Conservation (phyloP, 768 basidiomycete species). For the Cytidiella melzeri region DNA sequence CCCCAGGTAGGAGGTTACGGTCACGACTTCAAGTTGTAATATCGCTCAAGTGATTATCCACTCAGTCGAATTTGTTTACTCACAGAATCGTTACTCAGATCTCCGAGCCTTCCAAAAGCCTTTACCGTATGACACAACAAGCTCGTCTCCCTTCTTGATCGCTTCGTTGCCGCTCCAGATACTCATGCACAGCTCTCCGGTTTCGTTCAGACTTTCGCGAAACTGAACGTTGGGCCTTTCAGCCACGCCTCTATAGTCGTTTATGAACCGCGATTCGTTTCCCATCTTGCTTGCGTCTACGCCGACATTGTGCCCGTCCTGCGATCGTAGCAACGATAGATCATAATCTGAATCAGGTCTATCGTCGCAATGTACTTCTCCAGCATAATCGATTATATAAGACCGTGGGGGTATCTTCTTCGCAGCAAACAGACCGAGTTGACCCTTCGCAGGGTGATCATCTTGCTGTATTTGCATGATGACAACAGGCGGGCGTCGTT, state of each 20-base stretch:
- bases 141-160: conserved; percentile 77
- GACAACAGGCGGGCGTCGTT: conserved; percentile 30
- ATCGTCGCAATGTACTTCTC: conserved; percentile 77
- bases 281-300: conserved; percentile 72
- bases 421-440: conserved; percentile 74
- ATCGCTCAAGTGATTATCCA: too few species aligned
- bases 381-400: conserved; percentile 75
- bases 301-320: conserved; percentile 58
- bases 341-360: conserved; percentile 81
- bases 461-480: conserved; percentile 52
- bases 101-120: conserved; percentile 14
- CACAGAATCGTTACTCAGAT: too few species aligned
- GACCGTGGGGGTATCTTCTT: conserved; percentile 61
- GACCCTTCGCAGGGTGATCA: conserved; percentile 64
- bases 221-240: conserved; percentile 68
- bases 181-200: conserved; percentile 70
- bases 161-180: conserved; percentile 57
- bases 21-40: too few species aligned
- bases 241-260: conserved; percentile 82
- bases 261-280: conserved; percentile 86
- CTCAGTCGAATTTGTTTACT: too few species aligned
- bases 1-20: too few species aligned
- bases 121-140: conserved; percentile 78
- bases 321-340: conserved; percentile 64
- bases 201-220: conserved; percentile 42